phyloP scores from a whole-genome alignment of 2,329 filamentous ascomycete species.

The Hymenoscyphus fructigenus region DNA sequence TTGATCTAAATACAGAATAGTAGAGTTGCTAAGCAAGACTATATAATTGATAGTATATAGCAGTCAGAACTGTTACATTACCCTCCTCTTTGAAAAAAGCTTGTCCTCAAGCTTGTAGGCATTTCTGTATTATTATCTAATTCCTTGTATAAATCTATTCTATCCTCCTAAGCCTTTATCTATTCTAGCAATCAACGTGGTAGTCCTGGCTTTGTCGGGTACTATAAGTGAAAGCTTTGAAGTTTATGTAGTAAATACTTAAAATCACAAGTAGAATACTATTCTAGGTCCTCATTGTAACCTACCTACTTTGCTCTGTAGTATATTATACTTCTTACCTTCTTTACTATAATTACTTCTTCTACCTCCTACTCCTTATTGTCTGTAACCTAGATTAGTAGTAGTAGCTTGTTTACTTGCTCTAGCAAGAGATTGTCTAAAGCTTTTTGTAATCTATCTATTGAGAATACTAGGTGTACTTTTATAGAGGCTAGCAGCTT shows the following conservation, averaged over 20 bases:
- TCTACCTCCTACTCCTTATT: background rate
- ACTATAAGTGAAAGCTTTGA: background rate
- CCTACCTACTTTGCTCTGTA: background rate
- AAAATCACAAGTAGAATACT: background rate
- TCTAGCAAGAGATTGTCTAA: background rate
- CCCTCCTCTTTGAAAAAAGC: slow-evolving; percentile 5
- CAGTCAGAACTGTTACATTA: background rate
- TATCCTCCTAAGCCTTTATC: background rate
- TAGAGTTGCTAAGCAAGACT: background rate
- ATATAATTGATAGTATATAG: background rate
- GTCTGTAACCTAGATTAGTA: background rate
- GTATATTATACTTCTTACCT: background rate
- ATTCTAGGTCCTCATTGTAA: background rate
- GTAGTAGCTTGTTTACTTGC: background rate
- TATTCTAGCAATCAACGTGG: background rate
- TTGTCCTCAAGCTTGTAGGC: background rate
- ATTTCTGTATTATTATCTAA: too few relatives aligned
- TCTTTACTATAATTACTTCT: background rate
- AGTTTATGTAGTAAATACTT: background rate
- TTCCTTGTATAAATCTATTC: background rate
- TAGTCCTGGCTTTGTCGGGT: background rate
- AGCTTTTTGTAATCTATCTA: background rate
- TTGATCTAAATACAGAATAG: too few relatives aligned
- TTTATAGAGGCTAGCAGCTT: too few relatives aligned
- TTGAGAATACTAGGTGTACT: background rate